A percentile compares a stretch with the other conserved stretches of the same genome.
These are phyloP conservation scores for Trametes polyzona DNA, from an alignment of 1,284 basidiomycete genomes.

Conservation along the genomic window DNA sequence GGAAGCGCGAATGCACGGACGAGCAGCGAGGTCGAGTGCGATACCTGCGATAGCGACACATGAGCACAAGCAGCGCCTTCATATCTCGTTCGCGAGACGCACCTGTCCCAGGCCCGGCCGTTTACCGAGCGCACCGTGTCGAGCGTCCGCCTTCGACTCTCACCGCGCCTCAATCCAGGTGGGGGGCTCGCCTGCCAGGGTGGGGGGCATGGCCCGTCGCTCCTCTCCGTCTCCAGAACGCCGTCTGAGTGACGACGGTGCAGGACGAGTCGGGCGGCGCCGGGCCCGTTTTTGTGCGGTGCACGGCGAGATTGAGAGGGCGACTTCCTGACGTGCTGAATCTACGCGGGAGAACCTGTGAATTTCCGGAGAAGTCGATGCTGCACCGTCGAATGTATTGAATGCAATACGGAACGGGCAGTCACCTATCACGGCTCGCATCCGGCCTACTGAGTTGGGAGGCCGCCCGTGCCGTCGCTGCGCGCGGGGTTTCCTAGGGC, in stretches of 20 bases:
- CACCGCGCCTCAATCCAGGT: background rate
- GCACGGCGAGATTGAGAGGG: background rate
- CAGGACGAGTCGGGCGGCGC: background rate
- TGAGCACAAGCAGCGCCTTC: slow-evolving; percentile 4
- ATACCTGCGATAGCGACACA: slow-evolving; percentile 20
- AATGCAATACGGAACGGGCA: too few relatives aligned
- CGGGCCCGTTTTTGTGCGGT: slow-evolving; percentile 1
- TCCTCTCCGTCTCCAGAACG: slow-evolving; percentile 3
- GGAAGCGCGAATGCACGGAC: slow-evolving; percentile 9
- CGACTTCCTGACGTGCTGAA: background rate
- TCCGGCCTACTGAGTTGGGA: too few relatives aligned
- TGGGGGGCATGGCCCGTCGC: background rate
- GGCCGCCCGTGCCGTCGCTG: too few relatives aligned
- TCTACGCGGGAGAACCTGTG: slow-evolving; percentile 7
- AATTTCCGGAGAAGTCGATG: background rate
- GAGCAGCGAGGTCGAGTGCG: slow-evolving; percentile 4
- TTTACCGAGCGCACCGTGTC: slow-evolving; percentile 1
- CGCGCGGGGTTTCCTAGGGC: background rate
- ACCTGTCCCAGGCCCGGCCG: slow-evolving; percentile 5
- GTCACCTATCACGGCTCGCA: too few relatives aligned
- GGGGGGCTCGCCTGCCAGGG: background rate
- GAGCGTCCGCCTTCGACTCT: slow-evolving; percentile 1
- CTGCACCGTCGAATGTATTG: background rate
- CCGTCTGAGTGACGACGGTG: background rate
- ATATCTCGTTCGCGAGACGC: slow-evolving; percentile 5